These are phyloP conservation scores for Phytopythium cucurbitacearum DNA, from an alignment of 352 stramenopile genomes.

Conservation along the genomic window DNA sequence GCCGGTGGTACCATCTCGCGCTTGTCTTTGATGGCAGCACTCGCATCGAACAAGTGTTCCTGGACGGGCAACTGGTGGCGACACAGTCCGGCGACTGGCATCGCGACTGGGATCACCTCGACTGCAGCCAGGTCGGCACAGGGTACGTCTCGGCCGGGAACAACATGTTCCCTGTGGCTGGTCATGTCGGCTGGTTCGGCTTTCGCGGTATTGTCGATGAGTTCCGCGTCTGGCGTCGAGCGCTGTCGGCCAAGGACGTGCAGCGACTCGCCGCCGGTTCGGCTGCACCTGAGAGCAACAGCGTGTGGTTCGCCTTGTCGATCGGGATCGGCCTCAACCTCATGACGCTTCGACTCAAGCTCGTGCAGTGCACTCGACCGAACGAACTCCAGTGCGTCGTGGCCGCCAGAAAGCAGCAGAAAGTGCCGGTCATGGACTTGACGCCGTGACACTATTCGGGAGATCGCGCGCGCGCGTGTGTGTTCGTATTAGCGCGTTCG, in stretches of 20 bases:
- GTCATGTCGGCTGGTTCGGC: background rate
- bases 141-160: constrained; percentile 10
- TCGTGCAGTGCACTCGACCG: constrained; percentile 12
- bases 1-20: constrained; percentile 33
- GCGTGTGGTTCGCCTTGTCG: too few species aligned
- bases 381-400: constrained; percentile 9
- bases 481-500: too few species aligned
- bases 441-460: too few species aligned
- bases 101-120: constrained; percentile 9
- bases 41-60: constrained; percentile 20
- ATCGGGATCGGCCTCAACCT: too few species aligned
- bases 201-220: constrained; percentile 29
- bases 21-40: constrained; percentile 16
- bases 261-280: background rate
- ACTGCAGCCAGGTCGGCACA: constrained; percentile 30
- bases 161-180: background rate
- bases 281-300: background rate
- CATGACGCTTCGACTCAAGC: background rate
- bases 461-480: too few species aligned
- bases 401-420: too few species aligned
- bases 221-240: constrained; percentile 23
- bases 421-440: too few species aligned
- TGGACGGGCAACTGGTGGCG: constrained; percentile 25
- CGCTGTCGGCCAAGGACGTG: constrained; percentile 2
- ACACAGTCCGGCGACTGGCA: constrained; percentile 2